These are phyloP conservation scores for Rhynchospora tenuis DNA, from an alignment of 176 grass and related monocot species.

Conservation along the genomic window DNA sequence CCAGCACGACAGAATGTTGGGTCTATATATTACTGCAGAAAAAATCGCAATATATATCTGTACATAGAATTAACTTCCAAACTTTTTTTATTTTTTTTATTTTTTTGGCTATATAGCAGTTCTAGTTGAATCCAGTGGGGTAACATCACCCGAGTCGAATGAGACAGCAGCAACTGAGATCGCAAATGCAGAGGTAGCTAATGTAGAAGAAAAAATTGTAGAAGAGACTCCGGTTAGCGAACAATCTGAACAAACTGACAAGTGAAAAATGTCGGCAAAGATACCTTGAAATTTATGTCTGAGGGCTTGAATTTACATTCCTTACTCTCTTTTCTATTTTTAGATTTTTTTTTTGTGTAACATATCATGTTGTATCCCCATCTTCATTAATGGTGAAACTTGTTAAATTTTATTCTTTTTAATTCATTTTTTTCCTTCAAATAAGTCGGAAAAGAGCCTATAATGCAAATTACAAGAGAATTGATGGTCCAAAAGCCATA, in stretches of 20 bases:
- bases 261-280: background rate
- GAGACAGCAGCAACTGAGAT: background rate
- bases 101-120: background rate
- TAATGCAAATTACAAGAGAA: background rate
- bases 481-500: background rate
- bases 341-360: background rate
- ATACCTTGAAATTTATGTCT: background rate
- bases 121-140: background rate
- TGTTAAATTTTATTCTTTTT: background rate
- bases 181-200: conserved; percentile 5
- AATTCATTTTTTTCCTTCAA: background rate
- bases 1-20: no score
- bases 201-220: conserved; percentile 5
- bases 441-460: background rate
- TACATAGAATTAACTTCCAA: background rate
- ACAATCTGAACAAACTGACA: background rate
- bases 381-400: conserved; percentile 1
- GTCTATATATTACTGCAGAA: no score
- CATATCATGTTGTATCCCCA: conserved; percentile 3
- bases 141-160: background rate
- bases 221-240: conserved; percentile 3
- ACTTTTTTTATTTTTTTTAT: background rate
- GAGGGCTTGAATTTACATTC: background rate
- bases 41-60: no score
- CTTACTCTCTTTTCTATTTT: background rate